These are phyloP conservation scores for Mycena citricolor DNA, from an alignment of 1,284 basidiomycete species.

Conservation along the genomic window DNA sequence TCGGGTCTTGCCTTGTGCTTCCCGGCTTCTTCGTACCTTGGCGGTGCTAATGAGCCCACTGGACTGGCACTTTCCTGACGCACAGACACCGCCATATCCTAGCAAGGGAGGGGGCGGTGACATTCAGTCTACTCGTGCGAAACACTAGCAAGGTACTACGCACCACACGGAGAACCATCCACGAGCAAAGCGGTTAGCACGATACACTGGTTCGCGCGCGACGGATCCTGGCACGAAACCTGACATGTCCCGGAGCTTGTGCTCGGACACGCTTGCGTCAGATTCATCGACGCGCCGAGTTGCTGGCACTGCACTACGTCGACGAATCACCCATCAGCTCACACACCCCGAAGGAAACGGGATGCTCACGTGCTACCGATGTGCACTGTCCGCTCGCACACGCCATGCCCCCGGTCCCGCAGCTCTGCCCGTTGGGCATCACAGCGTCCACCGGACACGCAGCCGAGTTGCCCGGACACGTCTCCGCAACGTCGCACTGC, in stretches of 20 bases:
- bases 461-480: conserved; percentile 75
- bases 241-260: conserved; percentile 68
- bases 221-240: conserved; percentile 81
- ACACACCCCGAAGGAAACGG: conserved; percentile 12
- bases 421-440: conserved; percentile 66
- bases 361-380: conserved; percentile 61
- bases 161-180: conserved; percentile 86
- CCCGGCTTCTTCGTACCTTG: no score
- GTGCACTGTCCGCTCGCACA: conserved; percentile 88
- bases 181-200: conserved; percentile 74
- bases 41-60: conserved; percentile 65
- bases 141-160: conserved; percentile 23
- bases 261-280: conserved; percentile 67
- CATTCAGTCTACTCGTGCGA: no score
- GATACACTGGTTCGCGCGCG: conserved; percentile 63
- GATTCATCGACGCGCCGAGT: conserved; percentile 68
- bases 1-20: no score
- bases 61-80: conserved; percentile 61
- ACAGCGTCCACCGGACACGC: conserved; percentile 73
- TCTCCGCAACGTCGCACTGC: conserved; percentile 77
- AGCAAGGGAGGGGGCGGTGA: conserved; percentile 9
- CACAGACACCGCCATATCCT: conserved; percentile 76
- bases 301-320: conserved; percentile 79
- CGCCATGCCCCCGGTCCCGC: conserved; percentile 62
- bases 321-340: no score